Conservation (phyloP, 2,329 filamentous ascomycete genomes). For the Bertia moriformis region DNA sequence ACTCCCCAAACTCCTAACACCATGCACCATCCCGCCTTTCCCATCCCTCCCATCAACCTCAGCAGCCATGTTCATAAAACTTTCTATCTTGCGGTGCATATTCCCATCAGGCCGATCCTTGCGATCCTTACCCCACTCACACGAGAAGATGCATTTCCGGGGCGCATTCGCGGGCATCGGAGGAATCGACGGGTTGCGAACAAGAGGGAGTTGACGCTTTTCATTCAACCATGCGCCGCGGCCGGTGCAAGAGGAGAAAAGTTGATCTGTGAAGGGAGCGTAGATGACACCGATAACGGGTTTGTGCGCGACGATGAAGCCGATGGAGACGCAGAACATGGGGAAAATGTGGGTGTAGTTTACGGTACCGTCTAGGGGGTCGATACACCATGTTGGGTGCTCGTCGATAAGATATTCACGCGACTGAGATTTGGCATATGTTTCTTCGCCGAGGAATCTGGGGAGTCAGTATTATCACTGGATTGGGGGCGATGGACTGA, state of each 20-base stretch:
- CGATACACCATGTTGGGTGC: conserved; percentile 60
- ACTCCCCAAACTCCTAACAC: conserved; percentile 55
- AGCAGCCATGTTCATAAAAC: conserved; percentile 60
- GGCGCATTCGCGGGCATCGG: conserved; percentile 51
- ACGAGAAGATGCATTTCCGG: conserved; percentile 56
- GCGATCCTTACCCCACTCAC: conserved; percentile 70
- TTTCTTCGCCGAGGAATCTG: conserved; percentile 66
- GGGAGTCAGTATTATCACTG: neutral
- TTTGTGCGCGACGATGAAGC: conserved; percentile 40
- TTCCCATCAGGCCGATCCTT: conserved; percentile 53
- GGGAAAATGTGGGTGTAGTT: conserved; percentile 71
- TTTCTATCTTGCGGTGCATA: conserved; percentile 57
- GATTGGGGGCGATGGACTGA: conserved; percentile 19
- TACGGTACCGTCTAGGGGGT: conserved; percentile 67
- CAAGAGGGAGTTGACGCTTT: conserved; percentile 44
- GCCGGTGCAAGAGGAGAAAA: conserved; percentile 54
- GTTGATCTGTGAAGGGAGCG: conserved; percentile 54
- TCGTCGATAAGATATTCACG: conserved; percentile 52
- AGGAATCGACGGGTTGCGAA: conserved; percentile 40
- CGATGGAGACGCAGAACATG: conserved; percentile 71
- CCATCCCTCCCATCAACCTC: conserved; percentile 48
- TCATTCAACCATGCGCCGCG: conserved; percentile 58
- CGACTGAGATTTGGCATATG: conserved; percentile 53
- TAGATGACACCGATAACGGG: conserved; percentile 60
- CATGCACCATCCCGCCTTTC: conserved; percentile 67